A percentile compares a stretch with the other conserved stretches of the same genome.
phyloP scores from a whole-genome alignment of 805 yeast species.

The Kodamaea sagamina region DNA sequence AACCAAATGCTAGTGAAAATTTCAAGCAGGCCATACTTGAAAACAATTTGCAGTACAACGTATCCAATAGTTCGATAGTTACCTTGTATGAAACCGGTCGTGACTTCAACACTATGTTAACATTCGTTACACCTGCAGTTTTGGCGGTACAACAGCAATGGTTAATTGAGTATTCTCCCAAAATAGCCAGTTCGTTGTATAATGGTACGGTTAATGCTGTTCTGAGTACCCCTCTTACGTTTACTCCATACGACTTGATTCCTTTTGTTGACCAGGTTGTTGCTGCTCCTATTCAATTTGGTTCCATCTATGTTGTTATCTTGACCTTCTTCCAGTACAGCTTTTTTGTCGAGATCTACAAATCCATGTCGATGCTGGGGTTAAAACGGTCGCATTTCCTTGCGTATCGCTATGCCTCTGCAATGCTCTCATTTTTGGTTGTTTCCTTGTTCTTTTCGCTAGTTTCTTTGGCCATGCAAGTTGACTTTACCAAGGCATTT shows the following conservation, averaged over 20 bases:
- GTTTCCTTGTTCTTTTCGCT: slow-evolving; percentile 59
- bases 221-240: slow-evolving; percentile 35
- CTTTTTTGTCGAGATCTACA: slow-evolving; percentile 58
- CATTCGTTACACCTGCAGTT: slow-evolving; percentile 3
- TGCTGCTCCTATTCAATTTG: slow-evolving; percentile 71
- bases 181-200: background rate
- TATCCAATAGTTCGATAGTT: too few relatives aligned
- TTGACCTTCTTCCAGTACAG: slow-evolving; percentile 71
- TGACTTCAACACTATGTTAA: slow-evolving; percentile 26
- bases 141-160: too few relatives aligned
- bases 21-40: too few relatives aligned
- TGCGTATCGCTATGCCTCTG: slow-evolving; percentile 50
- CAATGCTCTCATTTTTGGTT: slow-evolving; percentile 55
- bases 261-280: slow-evolving; percentile 53
- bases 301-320: slow-evolving; percentile 69
- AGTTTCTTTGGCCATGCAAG: slow-evolving; percentile 68
- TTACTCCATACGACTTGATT: slow-evolving; percentile 44
- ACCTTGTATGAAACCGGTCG: slow-evolving; percentile 24
- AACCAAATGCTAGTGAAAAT: slow-evolving; percentile 10
- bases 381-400: slow-evolving; percentile 48
- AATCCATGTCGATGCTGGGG: slow-evolving; percentile 44
- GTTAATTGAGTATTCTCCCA: slow-evolving; percentile 10
- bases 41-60: slow-evolving; percentile 6
- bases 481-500: slow-evolving; percentile 57
- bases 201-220: slow-evolving; percentile 16